These are phyloP conservation scores for Candida koratica DNA, from an alignment of 805 yeast species.

Conservation along the genomic window DNA sequence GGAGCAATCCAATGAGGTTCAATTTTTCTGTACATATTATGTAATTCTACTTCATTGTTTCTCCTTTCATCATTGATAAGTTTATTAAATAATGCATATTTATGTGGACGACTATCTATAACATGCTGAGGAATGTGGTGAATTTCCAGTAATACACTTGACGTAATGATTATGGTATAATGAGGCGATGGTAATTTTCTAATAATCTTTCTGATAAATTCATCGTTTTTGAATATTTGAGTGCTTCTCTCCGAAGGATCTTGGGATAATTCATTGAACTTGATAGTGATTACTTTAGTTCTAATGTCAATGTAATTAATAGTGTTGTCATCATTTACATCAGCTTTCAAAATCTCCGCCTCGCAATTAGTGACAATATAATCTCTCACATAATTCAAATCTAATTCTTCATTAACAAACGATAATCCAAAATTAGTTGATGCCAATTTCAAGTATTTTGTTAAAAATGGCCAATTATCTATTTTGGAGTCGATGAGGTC, in stretches of 20 bases:
- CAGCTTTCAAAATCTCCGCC: conserved; percentile 45
- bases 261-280: conserved; percentile 46
- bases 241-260: conserved; percentile 12
- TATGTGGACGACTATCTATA: conserved; percentile 28
- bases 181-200: conserved; percentile 74
- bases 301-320: conserved; percentile 60
- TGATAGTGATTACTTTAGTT: conserved; percentile 58
- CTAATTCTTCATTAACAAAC: conserved; percentile 38
- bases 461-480: conserved; percentile 44
- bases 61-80: conserved; percentile 51
- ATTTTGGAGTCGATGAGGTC: conserved; percentile 30
- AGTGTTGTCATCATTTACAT: conserved; percentile 24
- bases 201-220: conserved; percentile 50
- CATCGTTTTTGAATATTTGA: conserved; percentile 39
- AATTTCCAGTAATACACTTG: conserved; percentile 17
- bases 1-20: conserved; percentile 26
- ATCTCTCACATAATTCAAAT: conserved; percentile 41
- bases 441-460: conserved; percentile 50
- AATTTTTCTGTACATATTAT: conserved; percentile 34
- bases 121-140: conserved; percentile 32
- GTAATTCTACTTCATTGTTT: conserved; percentile 51
- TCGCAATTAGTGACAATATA: conserved; percentile 48
- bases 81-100: conserved; percentile 50
- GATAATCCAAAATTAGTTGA: conserved; percentile 63
- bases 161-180: conserved; percentile 55